These are phyloP conservation scores for Sporisorium iseilematis-ciliati DNA, from an alignment of 1,284 basidiomycete genomes.

Conservation along the genomic window DNA sequence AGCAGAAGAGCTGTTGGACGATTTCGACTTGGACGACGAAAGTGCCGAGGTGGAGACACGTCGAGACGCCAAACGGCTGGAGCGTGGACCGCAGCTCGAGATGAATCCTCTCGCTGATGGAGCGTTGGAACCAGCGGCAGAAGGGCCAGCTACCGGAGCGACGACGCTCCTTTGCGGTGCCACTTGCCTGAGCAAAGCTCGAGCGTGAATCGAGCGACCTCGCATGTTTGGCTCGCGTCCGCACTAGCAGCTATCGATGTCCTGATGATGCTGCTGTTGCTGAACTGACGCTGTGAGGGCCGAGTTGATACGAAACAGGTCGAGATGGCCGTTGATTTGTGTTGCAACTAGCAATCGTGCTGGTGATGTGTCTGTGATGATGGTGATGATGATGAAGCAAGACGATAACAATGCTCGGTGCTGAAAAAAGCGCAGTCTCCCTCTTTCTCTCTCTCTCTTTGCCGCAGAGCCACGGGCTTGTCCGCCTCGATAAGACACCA, in stretches of 20 bases:
- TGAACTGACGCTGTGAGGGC: slow-evolving; percentile 6
- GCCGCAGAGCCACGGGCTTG: slow-evolving; percentile 5
- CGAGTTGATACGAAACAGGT: neutral
- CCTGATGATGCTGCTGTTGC: neutral
- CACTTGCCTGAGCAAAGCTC: slow-evolving; percentile 41
- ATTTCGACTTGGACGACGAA: slow-evolving; percentile 42
- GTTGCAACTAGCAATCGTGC: neutral
- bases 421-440: slow-evolving; percentile 4
- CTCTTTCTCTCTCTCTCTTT: neutral
- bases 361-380: neutral
- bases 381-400: slow-evolving; percentile 3
- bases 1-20: slow-evolving; percentile 27
- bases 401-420: neutral
- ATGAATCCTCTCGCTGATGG: slow-evolving; percentile 28
- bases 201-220: slow-evolving; percentile 48
- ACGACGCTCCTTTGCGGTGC: slow-evolving; percentile 20
- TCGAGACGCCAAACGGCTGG: slow-evolving; percentile 28
- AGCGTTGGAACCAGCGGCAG: slow-evolving; percentile 8
- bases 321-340: neutral
- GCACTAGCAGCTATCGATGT: slow-evolving; percentile 9
- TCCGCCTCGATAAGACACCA: slow-evolving; percentile 13
- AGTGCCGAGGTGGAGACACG: slow-evolving; percentile 35
- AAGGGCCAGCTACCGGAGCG: slow-evolving; percentile 28
- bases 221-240: slow-evolving; percentile 36
- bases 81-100: slow-evolving; percentile 40